Base-by-base conservation (phyloP, 331 rosid genomes). In the Ulmus americana region DNA sequence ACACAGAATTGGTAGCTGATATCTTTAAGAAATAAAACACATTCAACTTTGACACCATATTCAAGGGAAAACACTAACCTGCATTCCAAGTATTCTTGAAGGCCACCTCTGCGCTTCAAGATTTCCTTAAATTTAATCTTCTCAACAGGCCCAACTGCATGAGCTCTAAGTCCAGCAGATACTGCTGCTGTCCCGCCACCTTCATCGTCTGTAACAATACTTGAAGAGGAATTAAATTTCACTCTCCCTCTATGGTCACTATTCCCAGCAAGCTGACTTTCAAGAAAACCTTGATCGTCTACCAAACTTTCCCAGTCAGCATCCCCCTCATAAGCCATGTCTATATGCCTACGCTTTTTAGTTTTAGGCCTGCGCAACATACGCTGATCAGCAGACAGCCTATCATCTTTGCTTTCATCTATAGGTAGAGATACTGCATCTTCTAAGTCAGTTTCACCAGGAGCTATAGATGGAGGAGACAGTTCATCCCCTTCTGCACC, bases 241-340 rank as follows among this genome's bases (percentile, higher is more conserved):
- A 43, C 77, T 85, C 88, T 83, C 22, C 76, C 61, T 81, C 78
- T 80, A 46, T 45, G 78, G 11, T 84, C 86, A 74, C 77, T 59
- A 51, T 83, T 82, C 44, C 58, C 73, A 67, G 57, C 50, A 70
- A 71, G 62, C 52, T 80, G 85, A 59, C 62, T 74, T 75, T 77
- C 90, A 54, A 74, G 69, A 72, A 69, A 75, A 65, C 78, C 55
- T 71, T 73, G 81, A 62, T 81, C 90, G 71, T 78, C 74, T 53
- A 70, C 75, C 80, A 90, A 80, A 65, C 65, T 74, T 28, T 90
- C 95, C 99, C 99, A 94, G 49, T 90, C 96, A 70, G 87, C 94
- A 84, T 94, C 99, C 77, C 96, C 99, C 75, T 94, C 97, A 74
- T 94, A 94, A 69, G 99, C 90, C 99, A 94, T 94, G 78, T 94